Percentiles rank a stretch among this genome's conserved stretches.
These are phyloP conservation scores for Symbiodinium natans DNA, from an alignment of 73 alveolate genomes.

Conservation along the genomic window DNA sequence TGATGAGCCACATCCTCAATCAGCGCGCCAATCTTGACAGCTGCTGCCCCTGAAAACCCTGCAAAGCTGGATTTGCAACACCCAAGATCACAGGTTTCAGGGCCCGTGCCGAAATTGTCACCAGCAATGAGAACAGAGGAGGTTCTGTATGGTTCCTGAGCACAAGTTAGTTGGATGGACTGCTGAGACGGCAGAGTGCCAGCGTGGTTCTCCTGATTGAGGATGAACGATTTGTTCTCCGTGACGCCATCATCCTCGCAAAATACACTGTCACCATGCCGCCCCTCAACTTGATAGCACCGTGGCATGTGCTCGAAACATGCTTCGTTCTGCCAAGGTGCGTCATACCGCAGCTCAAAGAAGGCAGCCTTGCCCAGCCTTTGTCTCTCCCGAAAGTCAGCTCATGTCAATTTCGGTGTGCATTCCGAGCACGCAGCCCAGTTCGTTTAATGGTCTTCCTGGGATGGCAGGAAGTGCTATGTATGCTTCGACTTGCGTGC, in stretches of 20 bases:
- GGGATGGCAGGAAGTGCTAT: background rate
- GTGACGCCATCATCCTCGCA: constrained; percentile 67
- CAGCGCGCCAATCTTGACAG: background rate
- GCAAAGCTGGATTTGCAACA: background rate
- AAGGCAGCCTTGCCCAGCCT: constrained; percentile 91
- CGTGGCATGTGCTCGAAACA: background rate
- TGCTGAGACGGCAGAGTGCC: too few species aligned
- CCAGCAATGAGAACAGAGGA: constrained; percentile 59
- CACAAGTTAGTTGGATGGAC: too few species aligned
- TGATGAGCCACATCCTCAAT: constrained; percentile 79
- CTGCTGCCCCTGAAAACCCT: background rate
- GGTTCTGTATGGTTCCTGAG: constrained; percentile 72
- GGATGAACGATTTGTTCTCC: constrained; percentile 33
- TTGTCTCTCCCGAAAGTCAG: background rate
- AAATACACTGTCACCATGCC: too few species aligned
- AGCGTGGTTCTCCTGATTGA: constrained; percentile 27
- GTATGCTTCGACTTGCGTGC: too few species aligned
- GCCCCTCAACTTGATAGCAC: background rate
- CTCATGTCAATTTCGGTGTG: background rate
- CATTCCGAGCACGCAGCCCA: constrained; percentile 13
- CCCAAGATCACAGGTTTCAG: background rate
- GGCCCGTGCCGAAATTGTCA: constrained; percentile 54
- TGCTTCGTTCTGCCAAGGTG: background rate
- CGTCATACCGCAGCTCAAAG: constrained; percentile 77
- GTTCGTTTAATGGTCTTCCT: constrained; percentile 84